Evolutionary conservation across 352 stramenopile genomes (phyloP).

Genomic region (Plasmopara muralis): DNA sequence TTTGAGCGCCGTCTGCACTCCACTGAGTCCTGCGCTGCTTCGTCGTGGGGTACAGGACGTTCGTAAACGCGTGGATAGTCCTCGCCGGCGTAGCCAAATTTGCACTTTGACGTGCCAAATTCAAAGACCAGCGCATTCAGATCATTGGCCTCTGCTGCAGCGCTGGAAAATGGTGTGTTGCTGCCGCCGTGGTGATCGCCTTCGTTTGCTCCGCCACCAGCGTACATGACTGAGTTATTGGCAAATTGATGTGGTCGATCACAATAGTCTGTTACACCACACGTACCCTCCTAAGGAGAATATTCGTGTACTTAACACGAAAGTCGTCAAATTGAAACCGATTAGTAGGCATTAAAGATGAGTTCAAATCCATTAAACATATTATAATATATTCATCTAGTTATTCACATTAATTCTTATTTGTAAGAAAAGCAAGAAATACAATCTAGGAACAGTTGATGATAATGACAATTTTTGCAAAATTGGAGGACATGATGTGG

Average conservation of each 20-base stretch:
- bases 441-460: no score
- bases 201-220: constrained; percentile 27
- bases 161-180: constrained; percentile 35
- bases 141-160: constrained; percentile 58
- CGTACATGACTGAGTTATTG: constrained; percentile 20
- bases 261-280: not conserved
- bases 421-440: no score
- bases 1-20: constrained; percentile 8
- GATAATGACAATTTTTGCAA: no score
- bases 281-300: no score
- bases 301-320: no score
- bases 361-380: no score
- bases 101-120: constrained; percentile 63
- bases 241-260: not conserved
- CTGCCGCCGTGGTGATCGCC: constrained; percentile 22
- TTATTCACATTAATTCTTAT: no score
- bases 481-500: no score
- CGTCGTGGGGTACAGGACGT: constrained; percentile 19
- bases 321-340: no score
- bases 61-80: constrained; percentile 79
- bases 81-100: constrained; percentile 84
- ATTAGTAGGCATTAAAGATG: no score
- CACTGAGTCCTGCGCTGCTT: constrained; percentile 18
- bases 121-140: constrained; percentile 76
- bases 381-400: no score